Evolutionary conservation across 306 rosid species (phyloP).

Genomic region (Betula pendula): DNA sequence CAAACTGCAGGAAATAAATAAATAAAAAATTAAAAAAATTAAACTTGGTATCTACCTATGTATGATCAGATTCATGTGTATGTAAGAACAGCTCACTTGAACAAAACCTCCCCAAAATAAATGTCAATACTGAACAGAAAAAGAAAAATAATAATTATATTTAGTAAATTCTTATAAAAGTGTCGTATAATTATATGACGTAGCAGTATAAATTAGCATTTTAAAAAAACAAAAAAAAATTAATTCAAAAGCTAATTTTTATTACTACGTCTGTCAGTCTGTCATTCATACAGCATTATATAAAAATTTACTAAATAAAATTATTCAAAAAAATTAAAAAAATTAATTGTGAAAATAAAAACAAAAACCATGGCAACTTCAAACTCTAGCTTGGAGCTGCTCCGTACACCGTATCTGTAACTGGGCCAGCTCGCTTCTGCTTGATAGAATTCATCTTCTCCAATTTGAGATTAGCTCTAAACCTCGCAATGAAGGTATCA

Average conservation of each 20-base stretch:
- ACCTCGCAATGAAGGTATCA: conserved; percentile 64
- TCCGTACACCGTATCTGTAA: conserved; percentile 24
- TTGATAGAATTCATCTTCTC: conserved; percentile 76
- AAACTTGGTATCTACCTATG: conserved; percentile 9
- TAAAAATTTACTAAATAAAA: no score
- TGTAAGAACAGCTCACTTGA: conserved; percentile 15
- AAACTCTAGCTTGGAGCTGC: conserved; percentile 22
- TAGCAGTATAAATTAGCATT: no score
- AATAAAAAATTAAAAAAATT: background rate
- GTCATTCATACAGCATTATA: no score
- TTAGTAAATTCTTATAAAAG: no score
- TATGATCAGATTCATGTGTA: conserved; percentile 23
- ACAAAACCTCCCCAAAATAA: conserved; percentile 18
- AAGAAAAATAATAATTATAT: background rate
- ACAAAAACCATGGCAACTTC: background rate
- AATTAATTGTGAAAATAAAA: background rate
- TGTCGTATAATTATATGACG: no score
- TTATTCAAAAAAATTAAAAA: conserved; percentile 13
- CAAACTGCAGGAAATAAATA: background rate
- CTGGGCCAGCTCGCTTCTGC: conserved; percentile 45
- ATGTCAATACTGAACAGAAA: background rate
- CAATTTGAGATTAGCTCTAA: conserved; percentile 68
- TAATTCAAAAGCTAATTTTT: no score
- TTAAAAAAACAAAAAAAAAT: no score
- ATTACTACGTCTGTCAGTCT: no score